Evolutionary conservation across 2,329 filamentous ascomycete species (phyloP).

Genomic region (Cladosporium austrohemisphaericum): DNA sequence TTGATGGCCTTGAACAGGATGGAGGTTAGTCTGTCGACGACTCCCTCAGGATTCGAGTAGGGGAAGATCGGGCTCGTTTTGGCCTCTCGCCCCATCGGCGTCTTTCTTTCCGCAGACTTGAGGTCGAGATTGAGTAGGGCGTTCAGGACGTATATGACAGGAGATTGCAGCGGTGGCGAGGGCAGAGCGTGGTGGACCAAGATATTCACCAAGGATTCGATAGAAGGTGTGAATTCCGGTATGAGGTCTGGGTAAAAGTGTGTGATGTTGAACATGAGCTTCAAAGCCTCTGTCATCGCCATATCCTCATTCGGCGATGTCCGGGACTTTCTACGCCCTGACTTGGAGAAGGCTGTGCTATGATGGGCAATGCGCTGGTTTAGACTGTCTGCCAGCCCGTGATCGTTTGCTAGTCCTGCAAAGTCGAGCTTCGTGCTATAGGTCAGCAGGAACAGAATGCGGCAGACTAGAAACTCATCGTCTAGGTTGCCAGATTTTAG

Average conservation of each 20-base stretch:
- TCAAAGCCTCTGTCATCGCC: slow-evolving; percentile 79
- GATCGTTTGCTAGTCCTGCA: slow-evolving; percentile 59
- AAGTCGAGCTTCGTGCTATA: slow-evolving; percentile 71
- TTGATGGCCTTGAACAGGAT: slow-evolving; percentile 66
- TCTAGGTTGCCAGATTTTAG: slow-evolving; percentile 70
- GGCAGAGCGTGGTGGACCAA: slow-evolving; percentile 59
- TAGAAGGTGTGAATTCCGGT: slow-evolving; percentile 61
- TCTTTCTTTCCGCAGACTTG: slow-evolving; percentile 1
- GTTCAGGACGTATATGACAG: slow-evolving; percentile 71
- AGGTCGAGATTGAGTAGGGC: slow-evolving; percentile 66
- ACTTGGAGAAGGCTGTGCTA: slow-evolving; percentile 41
- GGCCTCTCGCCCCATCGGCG: slow-evolving; percentile 34
- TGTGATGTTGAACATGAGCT: slow-evolving; percentile 84
- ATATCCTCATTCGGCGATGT: slow-evolving; percentile 64
- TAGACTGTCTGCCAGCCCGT: slow-evolving; percentile 65
- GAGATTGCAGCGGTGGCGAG: slow-evolving; percentile 66
- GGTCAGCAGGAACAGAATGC: slow-evolving; percentile 74
- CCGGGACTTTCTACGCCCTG: slow-evolving; percentile 23
- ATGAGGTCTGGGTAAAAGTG: slow-evolving; percentile 65
- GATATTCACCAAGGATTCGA: slow-evolving; percentile 68
- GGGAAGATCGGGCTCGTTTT: slow-evolving; percentile 62
- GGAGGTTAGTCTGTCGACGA: slow-evolving; percentile 63
- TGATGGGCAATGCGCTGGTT: slow-evolving; percentile 55
- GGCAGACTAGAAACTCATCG: slow-evolving; percentile 80
- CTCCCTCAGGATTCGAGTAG: slow-evolving; percentile 53